phyloP scores from a whole-genome alignment of 2,329 filamentous ascomycete species.

The Pseudocercospora fijiensis region DNA sequence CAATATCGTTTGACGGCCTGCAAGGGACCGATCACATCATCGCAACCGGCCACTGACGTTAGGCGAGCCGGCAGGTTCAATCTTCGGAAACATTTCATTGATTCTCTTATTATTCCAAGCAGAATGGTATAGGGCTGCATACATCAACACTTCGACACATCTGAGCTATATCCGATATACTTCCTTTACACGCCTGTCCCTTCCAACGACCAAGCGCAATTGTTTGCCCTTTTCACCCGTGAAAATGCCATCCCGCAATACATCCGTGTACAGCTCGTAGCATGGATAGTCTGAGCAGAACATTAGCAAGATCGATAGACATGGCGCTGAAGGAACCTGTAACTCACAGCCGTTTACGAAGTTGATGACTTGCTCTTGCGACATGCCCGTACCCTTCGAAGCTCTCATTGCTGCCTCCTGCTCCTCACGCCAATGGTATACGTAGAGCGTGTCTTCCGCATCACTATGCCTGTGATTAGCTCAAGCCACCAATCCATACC shows the following conservation, averaged over 20 bases:
- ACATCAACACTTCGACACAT: neutral
- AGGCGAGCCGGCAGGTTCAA: neutral
- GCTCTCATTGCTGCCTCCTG: conserved; percentile 72
- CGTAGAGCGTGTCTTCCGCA: conserved; percentile 69
- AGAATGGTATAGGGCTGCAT: neutral
- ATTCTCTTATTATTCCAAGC: neutral
- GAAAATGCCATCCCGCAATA: conserved; percentile 52
- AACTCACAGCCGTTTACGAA: conserved; percentile 68
- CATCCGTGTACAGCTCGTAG: conserved; percentile 57
- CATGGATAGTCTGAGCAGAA: conserved; percentile 48
- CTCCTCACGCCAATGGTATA: conserved; percentile 80
- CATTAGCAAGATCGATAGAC: neutral
- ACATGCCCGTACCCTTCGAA: conserved; percentile 74
- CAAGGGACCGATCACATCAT: too few species aligned
- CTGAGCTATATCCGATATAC: conserved; percentile 25
- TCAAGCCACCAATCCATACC: neutral
- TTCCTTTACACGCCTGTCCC: conserved; percentile 45
- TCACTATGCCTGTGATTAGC: conserved; percentile 50
- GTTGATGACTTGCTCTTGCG: conserved; percentile 69
- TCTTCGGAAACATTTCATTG: neutral
- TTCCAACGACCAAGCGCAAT: conserved; percentile 52
- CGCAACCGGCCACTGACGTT: too few species aligned
- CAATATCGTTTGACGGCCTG: too few species aligned
- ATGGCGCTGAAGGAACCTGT: neutral
- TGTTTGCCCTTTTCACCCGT: conserved; percentile 46